Evolutionary conservation across 768 basidiomycete genomes (phyloP).

Genomic region (Clitopilus passeckerianus): DNA sequence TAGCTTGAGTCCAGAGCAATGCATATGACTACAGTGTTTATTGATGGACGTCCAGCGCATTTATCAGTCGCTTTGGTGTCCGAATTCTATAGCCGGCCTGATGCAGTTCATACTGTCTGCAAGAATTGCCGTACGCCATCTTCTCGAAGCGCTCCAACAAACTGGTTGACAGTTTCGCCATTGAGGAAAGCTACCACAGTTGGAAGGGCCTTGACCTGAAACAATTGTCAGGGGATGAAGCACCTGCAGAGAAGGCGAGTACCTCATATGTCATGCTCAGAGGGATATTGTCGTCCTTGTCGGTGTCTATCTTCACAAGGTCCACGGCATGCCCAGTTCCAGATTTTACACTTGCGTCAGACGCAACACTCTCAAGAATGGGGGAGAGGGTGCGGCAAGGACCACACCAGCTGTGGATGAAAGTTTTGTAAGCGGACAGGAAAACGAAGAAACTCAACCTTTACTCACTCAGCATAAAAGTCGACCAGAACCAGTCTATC

Average conservation of each 20-base stretch:
- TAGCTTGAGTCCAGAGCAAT: background rate
- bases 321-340: conserved; percentile 58
- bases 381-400: conserved; percentile 76
- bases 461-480: conserved; percentile 70
- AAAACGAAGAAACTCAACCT: conserved; percentile 19
- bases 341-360: conserved; percentile 34
- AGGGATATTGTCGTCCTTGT: conserved; percentile 44
- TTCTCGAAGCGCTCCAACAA: conserved; percentile 55
- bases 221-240: background rate
- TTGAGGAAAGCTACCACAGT: conserved; percentile 76
- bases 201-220: conserved; percentile 68
- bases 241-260: conserved; percentile 4
- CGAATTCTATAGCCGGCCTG: background rate
- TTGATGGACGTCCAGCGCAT: background rate
- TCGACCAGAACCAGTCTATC: conserved; percentile 66
- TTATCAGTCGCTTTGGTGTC: too few relatives aligned
- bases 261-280: conserved; percentile 53
- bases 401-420: conserved; percentile 64
- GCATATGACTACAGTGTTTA: background rate
- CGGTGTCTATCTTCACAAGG: conserved; percentile 66
- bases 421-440: background rate
- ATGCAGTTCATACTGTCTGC: conserved; percentile 12
- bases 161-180: conserved; percentile 53
- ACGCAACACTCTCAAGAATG: conserved; percentile 55
- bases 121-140: conserved; percentile 40